Evolutionary conservation across 345 rosid species (phyloP), one percentile per base, ranked within the genome.

Genomic region (Pistacia vera): DNA sequence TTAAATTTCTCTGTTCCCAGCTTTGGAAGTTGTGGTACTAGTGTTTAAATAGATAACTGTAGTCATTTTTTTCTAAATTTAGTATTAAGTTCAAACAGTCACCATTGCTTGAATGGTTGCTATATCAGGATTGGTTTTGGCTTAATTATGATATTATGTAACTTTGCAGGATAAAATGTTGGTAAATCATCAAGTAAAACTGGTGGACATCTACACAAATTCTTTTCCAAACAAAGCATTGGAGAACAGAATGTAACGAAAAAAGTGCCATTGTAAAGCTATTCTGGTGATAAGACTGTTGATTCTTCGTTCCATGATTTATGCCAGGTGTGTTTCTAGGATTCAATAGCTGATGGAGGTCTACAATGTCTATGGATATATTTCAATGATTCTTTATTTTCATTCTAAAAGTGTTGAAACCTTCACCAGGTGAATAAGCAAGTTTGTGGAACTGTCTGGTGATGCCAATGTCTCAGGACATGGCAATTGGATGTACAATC

Each of bases 401-500:
- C 8, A 11, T 35, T 30, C 16, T 17, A 54, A 36, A 62, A 44
- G 12, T 59, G 25, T 28, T 73, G 68, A 69, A 72, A 46, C 51
- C 60, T 62, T 44, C 61, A 83, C 14, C 81, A 95, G 98, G 86
- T 71, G 70, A 79, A 81, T 76, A 81, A 81, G 72, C 81, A 25
- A 82, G 79, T 73, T 72, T 52, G 67, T 80, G 86, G 89, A 85
- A 78, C 76, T 54, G 65, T 82, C 76, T 71, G 75, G 84, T 51
- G 73, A 72, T 75, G 78, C 57, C 63, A 86, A 79, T 87, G 82
- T 78, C 66, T 70, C 87, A 22, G 81, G 81, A 66, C 77, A 78
- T 73, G 66, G 81, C 61, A 81, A 80, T 74, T 70, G 74, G 85
- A 88, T 78, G 76, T 90, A 64, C 81, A 79, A 57, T 77, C 90